phyloP scores from a whole-genome alignment of 2,329 filamentous ascomycete genomes.

The Colletotrichum cuscutae region DNA sequence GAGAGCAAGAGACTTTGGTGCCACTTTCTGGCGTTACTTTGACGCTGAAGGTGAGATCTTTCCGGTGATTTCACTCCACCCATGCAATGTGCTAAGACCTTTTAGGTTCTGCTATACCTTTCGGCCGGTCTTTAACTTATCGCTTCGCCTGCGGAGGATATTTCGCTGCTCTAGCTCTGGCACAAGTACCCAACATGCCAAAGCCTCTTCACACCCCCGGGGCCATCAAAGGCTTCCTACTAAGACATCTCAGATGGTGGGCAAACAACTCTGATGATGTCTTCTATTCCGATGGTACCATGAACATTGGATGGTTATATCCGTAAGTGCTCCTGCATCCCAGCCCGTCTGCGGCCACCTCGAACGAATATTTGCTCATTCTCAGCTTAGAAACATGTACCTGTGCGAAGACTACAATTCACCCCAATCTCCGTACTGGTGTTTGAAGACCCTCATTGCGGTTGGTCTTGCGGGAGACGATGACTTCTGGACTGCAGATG shows the following conservation, averaged over 20 bases:
- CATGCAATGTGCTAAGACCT: background rate
- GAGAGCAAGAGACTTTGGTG: constrained; percentile 53
- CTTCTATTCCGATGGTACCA: constrained; percentile 59
- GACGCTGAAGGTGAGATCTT: constrained; percentile 49
- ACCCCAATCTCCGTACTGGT: constrained; percentile 66
- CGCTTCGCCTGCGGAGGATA: constrained; percentile 61
- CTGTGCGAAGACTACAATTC: constrained; percentile 68
- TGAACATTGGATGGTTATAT: constrained; percentile 56
- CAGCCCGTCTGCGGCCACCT: no score
- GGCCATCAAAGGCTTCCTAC: constrained; percentile 57
- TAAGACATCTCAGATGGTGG: constrained; percentile 64
- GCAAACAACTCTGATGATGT: constrained; percentile 50
- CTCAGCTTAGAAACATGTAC: constrained; percentile 56
- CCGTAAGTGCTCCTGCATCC: constrained; percentile 36
- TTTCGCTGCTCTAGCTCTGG: constrained; percentile 56
- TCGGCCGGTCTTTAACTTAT: constrained; percentile 62
- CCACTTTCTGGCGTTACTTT: constrained; percentile 59
- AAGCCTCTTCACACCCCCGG: constrained; percentile 50
- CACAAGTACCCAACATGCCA: constrained; percentile 49
- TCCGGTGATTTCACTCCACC: accelerated
- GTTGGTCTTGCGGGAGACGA: constrained; percentile 48
- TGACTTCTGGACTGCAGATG: constrained; percentile 56
- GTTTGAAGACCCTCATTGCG: constrained; percentile 59
- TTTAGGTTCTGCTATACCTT: constrained; percentile 60
- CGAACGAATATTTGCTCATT: no score